These are phyloP conservation scores for Nepenthes gracilis DNA, from an alignment of 148 eudicot species.

Conservation along the genomic window DNA sequence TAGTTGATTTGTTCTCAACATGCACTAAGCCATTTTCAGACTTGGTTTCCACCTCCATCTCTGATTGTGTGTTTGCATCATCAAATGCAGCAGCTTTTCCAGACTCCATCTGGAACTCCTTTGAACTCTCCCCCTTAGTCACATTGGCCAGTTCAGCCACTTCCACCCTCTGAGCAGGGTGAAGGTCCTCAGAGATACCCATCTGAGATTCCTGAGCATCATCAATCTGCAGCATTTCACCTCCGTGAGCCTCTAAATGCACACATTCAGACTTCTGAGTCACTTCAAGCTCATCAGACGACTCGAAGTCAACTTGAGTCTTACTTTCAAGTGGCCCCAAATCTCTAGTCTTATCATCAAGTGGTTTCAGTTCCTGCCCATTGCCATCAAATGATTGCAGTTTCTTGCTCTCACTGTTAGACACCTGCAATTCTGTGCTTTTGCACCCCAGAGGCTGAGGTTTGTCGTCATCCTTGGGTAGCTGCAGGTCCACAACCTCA, in stretches of 20 bases:
- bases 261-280: too few relatives aligned
- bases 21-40: slow-evolving; percentile 3
- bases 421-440: too few relatives aligned
- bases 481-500: neutral
- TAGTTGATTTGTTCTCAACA: neutral
- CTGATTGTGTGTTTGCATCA: neutral
- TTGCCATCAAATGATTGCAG: too few relatives aligned
- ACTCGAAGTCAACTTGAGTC: too few relatives aligned
- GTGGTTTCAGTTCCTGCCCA: too few relatives aligned
- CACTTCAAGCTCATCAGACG: too few relatives aligned
- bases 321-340: too few relatives aligned
- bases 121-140: slow-evolving; percentile 11
- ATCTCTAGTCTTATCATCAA: too few relatives aligned
- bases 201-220: slow-evolving; percentile 5
- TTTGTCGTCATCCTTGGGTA: slow-evolving; percentile 1
- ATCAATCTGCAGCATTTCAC: neutral
- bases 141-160: slow-evolving; percentile 11
- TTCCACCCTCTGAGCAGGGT: slow-evolving; percentile 10
- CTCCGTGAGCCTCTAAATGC: too few relatives aligned
- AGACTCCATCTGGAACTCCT: slow-evolving; percentile 7
- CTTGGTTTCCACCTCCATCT: slow-evolving; percentile 6
- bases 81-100: neutral
- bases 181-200: slow-evolving; percentile 3
- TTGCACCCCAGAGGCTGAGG: neutral
- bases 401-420: too few relatives aligned